phyloP scores from a whole-genome alignment of 345 rosid genomes.

The Reutealis trisperma region DNA sequence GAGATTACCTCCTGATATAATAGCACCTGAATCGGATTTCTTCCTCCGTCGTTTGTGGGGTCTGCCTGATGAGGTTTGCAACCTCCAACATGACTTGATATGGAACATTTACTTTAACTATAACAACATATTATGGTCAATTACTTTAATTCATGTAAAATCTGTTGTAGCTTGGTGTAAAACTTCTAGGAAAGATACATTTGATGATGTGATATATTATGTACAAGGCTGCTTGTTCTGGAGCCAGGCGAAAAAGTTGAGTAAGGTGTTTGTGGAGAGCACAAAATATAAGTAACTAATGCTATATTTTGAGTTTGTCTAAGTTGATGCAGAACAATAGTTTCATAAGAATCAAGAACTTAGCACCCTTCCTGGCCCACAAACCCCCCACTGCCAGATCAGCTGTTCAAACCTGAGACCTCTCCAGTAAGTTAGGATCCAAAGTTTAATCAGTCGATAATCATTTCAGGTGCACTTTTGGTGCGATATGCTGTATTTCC shows the following conservation, averaged over 20 bases:
- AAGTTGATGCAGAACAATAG: neutral
- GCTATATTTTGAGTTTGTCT: neutral
- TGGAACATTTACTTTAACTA: neutral
- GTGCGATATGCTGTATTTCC: neutral
- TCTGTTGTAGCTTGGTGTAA: neutral
- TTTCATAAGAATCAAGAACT: neutral
- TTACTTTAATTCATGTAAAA: neutral
- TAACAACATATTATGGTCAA: neutral
- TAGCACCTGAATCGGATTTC: constrained; percentile 73
- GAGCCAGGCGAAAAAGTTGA: neutral
- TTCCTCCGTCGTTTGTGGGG: constrained; percentile 85
- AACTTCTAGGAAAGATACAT: neutral
- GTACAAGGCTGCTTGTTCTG: neutral
- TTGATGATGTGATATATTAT: neutral
- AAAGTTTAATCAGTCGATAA: neutral
- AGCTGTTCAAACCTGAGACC: neutral
- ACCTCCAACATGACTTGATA: constrained; percentile 8
- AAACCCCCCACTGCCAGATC: neutral
- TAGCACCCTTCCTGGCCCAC: neutral
- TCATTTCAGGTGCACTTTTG: neutral
- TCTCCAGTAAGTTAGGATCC: neutral
- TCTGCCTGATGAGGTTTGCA: constrained; percentile 69
- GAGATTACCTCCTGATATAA: constrained; percentile 80
- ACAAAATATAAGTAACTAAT: neutral
- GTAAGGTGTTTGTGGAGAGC: neutral